A percentile compares a stretch with the other conserved stretches of the same genome.
These are phyloP conservation scores for Durusdinium trenchii DNA, from an alignment of 73 alveolate species.

Conservation along the genomic window DNA sequence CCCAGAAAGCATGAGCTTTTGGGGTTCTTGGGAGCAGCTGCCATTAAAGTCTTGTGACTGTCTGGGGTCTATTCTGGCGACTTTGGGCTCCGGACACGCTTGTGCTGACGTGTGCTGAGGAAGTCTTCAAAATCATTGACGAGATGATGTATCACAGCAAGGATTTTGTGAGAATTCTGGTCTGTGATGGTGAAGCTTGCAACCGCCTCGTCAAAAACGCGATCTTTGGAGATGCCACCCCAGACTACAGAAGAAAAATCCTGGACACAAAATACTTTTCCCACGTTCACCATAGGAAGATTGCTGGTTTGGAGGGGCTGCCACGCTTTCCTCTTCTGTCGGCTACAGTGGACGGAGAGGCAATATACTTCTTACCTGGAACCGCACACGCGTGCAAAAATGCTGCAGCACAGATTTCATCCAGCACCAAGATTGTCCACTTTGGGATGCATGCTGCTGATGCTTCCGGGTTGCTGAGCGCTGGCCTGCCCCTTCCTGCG, in stretches of 20 bases:
- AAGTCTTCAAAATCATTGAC: neutral
- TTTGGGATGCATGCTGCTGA: no score
- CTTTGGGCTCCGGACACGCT: no score
- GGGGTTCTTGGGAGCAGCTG: neutral
- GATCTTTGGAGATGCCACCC: neutral
- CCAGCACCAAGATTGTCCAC: no score
- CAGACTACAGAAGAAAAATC: neutral
- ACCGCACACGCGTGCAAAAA: no score
- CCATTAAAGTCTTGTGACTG: neutral
- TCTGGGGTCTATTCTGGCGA: no score
- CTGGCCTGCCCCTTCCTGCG: no score
- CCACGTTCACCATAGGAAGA: neutral
- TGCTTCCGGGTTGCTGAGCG: no score
- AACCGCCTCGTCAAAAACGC: neutral
- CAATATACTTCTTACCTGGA: no score
- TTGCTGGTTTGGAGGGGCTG: neutral
- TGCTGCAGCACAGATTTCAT: no score
- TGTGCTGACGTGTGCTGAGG: neutral
- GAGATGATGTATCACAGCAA: neutral
- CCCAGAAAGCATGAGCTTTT: neutral
- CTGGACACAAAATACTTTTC: neutral
- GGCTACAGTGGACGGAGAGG: no score
- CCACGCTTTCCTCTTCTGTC: no score
- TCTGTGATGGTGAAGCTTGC: conserved; percentile 32
- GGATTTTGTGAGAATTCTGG: neutral